These are phyloP conservation scores for Apiospora rasikravindrae DNA, from an alignment of 2,329 filamentous ascomycete genomes.

Conservation along the genomic window DNA sequence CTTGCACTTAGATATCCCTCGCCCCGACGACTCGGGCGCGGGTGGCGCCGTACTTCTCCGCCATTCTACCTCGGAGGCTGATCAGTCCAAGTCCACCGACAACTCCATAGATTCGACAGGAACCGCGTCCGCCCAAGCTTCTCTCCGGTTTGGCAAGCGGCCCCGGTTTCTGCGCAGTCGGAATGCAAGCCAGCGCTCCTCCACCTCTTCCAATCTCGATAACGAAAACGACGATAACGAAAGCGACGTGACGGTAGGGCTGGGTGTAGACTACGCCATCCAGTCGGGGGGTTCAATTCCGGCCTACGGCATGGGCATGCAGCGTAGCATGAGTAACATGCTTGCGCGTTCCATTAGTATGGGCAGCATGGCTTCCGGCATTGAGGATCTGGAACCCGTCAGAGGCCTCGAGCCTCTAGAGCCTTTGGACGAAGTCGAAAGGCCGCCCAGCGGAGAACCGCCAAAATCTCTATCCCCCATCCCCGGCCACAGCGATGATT, in stretches of 20 bases:
- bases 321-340: constrained; percentile 56
- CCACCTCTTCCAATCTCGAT: constrained; percentile 60
- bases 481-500: constrained; percentile 38
- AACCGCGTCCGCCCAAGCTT: constrained; percentile 46
- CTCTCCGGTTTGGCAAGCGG: constrained; percentile 42
- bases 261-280: constrained; percentile 77
- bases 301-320: constrained; percentile 59
- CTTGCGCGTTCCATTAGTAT: constrained; percentile 82
- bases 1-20: constrained; percentile 37
- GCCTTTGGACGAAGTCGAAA: constrained; percentile 55
- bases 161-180: constrained; percentile 65
- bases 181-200: constrained; percentile 63
- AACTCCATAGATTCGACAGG: constrained; percentile 44
- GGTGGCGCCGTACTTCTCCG: constrained; percentile 36
- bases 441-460: constrained; percentile 37
- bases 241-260: constrained; percentile 73
- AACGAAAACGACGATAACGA: constrained; percentile 60
- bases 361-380: constrained; percentile 84
- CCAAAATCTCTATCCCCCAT: constrained; percentile 38
- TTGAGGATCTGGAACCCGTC: constrained; percentile 60
- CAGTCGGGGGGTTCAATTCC: constrained; percentile 74
- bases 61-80: constrained; percentile 28
- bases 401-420: constrained; percentile 50
- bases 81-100: constrained; percentile 49
- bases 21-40: constrained; percentile 37